Evolutionary conservation across 2,329 filamentous ascomycete genomes (phyloP).

Genomic region (Cercospora berteroae): DNA sequence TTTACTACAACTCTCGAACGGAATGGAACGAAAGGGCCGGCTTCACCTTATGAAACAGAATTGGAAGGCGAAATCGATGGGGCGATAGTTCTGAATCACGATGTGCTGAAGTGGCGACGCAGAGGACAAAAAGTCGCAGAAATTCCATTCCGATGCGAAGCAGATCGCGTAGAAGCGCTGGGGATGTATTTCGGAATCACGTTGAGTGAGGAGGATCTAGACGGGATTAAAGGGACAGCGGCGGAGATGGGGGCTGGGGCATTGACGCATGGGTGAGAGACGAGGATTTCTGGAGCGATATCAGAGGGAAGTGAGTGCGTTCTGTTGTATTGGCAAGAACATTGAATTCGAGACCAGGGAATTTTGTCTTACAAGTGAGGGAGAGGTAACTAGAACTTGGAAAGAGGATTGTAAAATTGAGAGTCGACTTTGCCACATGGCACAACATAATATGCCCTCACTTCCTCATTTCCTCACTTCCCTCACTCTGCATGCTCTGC

Average conservation of each 20-base stretch:
- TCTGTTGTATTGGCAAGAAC: too few species aligned
- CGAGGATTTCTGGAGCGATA: too few species aligned
- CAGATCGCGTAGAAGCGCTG: conserved; percentile 45
- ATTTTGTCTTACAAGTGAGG: too few species aligned
- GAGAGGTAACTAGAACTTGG: too few species aligned
- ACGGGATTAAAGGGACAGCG: conserved; percentile 38
- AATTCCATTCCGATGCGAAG: conserved; percentile 43
- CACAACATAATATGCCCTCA: too few species aligned
- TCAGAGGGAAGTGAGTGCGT: too few species aligned
- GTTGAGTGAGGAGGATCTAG: conserved; percentile 41
- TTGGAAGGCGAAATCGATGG: conserved; percentile 31
- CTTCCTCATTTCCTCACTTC: too few species aligned
- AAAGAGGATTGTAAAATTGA: too few species aligned
- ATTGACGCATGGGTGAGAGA: conserved; percentile 4
- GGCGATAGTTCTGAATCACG: conserved; percentile 26
- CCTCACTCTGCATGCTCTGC: too few species aligned
- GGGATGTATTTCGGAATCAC: conserved; percentile 48
- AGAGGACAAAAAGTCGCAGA: conserved; percentile 39
- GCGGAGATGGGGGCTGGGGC: conserved; percentile 21
- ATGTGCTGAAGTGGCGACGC: conserved; percentile 34
- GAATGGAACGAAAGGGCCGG: conserved; percentile 18
- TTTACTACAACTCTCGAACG: conserved; percentile 26
- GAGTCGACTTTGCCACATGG: too few species aligned
- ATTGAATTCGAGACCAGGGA: too few species aligned
- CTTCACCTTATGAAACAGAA: conserved; percentile 17